Evolutionary conservation across 148 eudicot genomes (phyloP).

Genomic region (Silene uniflora): DNA sequence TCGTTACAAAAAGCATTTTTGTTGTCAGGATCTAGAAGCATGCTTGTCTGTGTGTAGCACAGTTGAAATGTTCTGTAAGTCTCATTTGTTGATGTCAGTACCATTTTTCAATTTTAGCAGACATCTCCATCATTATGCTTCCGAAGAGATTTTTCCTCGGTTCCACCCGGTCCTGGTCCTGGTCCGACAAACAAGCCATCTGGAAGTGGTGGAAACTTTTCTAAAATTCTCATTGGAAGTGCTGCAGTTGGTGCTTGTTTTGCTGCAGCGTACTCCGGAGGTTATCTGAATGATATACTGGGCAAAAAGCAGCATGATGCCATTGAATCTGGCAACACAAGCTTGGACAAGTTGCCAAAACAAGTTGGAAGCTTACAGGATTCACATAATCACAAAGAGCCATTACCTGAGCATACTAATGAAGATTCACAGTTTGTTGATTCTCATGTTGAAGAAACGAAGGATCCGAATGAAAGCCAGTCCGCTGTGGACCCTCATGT

Average conservation of each 20-base stretch:
- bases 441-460: constrained; percentile 31
- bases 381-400: constrained; percentile 21
- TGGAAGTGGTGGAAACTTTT: constrained; percentile 32
- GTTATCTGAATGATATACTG: constrained; percentile 37
- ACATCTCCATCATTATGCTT: constrained; percentile 49
- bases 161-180: constrained; percentile 37
- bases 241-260: constrained; percentile 58
- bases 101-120: constrained; percentile 32
- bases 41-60: not conserved
- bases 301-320: constrained; percentile 30
- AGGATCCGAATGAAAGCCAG: constrained; percentile 30
- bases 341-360: constrained; percentile 22
- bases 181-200: constrained; percentile 44
- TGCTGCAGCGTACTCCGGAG: constrained; percentile 50
- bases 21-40: not conserved
- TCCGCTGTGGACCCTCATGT: constrained; percentile 27
- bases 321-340: constrained; percentile 21
- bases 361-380: constrained; percentile 21
- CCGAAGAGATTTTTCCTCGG: constrained; percentile 52
- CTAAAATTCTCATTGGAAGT: constrained; percentile 54
- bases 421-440: constrained; percentile 31
- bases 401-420: constrained; percentile 24
- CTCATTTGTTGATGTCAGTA: not conserved
- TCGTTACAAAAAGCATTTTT: not conserved
- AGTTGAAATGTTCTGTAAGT: not conserved